A percentile compares a stretch with the other conserved stretches of the same genome.
Conservation (phyloP, 1,284 basidiomycete genomes). For the Tranzscheliella williamsii region DNA sequence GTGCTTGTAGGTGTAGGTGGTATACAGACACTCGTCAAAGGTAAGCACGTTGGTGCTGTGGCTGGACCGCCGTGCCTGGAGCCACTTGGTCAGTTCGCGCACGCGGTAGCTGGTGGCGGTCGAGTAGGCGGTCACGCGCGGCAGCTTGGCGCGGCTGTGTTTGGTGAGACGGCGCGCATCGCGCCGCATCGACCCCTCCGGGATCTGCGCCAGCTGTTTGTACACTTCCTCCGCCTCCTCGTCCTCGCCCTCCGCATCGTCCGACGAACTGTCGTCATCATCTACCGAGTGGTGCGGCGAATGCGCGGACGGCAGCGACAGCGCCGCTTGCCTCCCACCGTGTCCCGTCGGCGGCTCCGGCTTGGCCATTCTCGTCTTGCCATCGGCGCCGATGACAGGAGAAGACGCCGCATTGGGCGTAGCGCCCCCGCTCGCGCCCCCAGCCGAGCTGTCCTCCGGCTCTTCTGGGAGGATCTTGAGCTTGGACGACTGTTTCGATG, state of each 20-base stretch:
- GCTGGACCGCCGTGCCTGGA: slow-evolving; percentile 75
- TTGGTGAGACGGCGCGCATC: slow-evolving; percentile 88
- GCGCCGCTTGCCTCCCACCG: neutral
- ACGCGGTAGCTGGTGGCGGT: slow-evolving; percentile 92
- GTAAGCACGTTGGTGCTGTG: slow-evolving; percentile 70
- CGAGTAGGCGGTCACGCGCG: slow-evolving; percentile 92
- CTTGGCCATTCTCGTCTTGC: no score
- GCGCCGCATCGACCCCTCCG: slow-evolving; percentile 86
- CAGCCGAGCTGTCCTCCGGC: slow-evolving; percentile 67
- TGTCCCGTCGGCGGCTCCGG: neutral
- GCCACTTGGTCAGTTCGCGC: slow-evolving; percentile 81
- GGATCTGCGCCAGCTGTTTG: slow-evolving; percentile 67
- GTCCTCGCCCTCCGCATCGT: slow-evolving; percentile 41
- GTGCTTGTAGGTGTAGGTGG: slow-evolving; percentile 58
- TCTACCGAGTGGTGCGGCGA: slow-evolving; percentile 21
- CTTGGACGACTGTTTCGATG: slow-evolving; percentile 84
- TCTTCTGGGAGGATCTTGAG: slow-evolving; percentile 92
- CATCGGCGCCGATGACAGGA: slow-evolving; percentile 8
- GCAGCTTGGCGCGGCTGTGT: slow-evolving; percentile 87
- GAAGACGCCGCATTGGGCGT: slow-evolving; percentile 23
- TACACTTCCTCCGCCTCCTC: slow-evolving; percentile 47
- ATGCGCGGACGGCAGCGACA: slow-evolving; percentile 13
- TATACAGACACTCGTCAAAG: slow-evolving; percentile 60
- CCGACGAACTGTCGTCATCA: slow-evolving; percentile 35
- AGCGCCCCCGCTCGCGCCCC: slow-evolving; percentile 17